Base-by-base conservation (phyloP, 148 eudicot genomes). In the Rheum nobile region DNA sequence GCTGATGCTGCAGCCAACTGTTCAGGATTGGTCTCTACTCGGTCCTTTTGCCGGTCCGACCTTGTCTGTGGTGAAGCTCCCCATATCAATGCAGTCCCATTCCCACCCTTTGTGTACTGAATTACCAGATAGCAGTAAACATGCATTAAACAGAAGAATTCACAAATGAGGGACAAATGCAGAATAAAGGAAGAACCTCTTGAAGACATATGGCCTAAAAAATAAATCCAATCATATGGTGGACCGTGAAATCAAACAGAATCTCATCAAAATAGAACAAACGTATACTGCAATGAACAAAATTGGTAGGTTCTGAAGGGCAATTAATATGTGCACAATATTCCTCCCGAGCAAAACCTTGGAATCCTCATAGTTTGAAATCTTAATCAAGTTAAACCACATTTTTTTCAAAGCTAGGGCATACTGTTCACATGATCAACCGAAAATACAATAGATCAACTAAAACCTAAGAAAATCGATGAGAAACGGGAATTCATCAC, bases 11-110 rank as follows among this genome's bases (percentile, higher is more conserved):
- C 99, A 78, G 97, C 90, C 83, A 92, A 80, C 82, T 96, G 97
- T 77, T 96, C 99, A 37, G 99, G 99, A 79, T 96, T 92, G 44
- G 99, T 96, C 86, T 96, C 99, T 39, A 96, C 99, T 74, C 97
- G 86, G 73, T 96, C 99, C 80, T 96, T 96, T 75, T 80, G 83
- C 78, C 99, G 83, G 85, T 96, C 99, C 67, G 90, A 92, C 54
- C 97, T 94, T 59, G 96, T 89, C 74, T 96, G 99, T 41, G 99
- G 97, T 50, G 89, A 82, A 75, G 97, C 99, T 61, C 91, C 99
- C 99, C 99, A 96, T 70, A 92, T 92, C 83, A 90, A 78, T 55
- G 99, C 99, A 75, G 92, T 90, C 31, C 83, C 77, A 73, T 77
- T 77, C 65, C 99, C 97, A 82, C 81, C 76, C 80, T 83, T 85